phyloP scores from a whole-genome alignment of 1,284 basidiomycete species.

The Paramarasmius palmivorus region DNA sequence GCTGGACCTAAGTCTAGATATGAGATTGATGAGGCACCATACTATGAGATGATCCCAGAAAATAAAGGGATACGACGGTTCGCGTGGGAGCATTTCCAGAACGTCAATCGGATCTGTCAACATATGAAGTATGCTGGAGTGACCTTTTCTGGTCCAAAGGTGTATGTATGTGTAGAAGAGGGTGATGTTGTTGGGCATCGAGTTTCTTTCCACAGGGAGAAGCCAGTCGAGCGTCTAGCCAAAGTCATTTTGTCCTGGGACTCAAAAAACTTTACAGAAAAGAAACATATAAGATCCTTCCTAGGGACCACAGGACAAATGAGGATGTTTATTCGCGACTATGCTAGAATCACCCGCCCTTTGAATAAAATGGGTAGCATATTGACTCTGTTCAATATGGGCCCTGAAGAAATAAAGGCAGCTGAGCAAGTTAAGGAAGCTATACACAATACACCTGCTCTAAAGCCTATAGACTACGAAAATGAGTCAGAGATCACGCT shows the following conservation, averaged over 20 bases:
- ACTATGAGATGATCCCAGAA: too few species aligned
- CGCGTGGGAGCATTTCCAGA: too few species aligned
- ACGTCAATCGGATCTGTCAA: too few species aligned
- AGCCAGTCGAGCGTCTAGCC: constrained; percentile 17
- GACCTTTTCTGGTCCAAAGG: too few species aligned
- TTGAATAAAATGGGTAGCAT: constrained; percentile 17
- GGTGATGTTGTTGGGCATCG: constrained; percentile 27
- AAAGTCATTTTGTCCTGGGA: constrained; percentile 16
- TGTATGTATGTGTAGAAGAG: too few species aligned
- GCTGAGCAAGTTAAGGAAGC: constrained; percentile 25
- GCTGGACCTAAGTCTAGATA: constrained; percentile 22
- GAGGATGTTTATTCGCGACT: constrained; percentile 23
- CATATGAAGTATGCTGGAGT: too few species aligned
- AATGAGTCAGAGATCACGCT: too few species aligned
- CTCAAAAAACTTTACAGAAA: constrained; percentile 14
- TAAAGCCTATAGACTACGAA: constrained; percentile 18
- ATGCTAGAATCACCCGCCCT: constrained; percentile 15
- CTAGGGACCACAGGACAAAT: constrained; percentile 21
- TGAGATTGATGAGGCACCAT: constrained; percentile 12
- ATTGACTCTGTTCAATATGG: constrained; percentile 21
- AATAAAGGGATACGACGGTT: too few species aligned
- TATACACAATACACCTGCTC: constrained; percentile 20
- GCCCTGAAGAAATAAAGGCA: constrained; percentile 21
- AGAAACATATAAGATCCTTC: constrained; percentile 19
- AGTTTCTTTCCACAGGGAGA: constrained; percentile 28